Evolutionary conservation across 2,329 filamentous ascomycete species (phyloP), one percentile per base, ranked within the genome.

Genomic region (Trichoderma sp.): DNA sequence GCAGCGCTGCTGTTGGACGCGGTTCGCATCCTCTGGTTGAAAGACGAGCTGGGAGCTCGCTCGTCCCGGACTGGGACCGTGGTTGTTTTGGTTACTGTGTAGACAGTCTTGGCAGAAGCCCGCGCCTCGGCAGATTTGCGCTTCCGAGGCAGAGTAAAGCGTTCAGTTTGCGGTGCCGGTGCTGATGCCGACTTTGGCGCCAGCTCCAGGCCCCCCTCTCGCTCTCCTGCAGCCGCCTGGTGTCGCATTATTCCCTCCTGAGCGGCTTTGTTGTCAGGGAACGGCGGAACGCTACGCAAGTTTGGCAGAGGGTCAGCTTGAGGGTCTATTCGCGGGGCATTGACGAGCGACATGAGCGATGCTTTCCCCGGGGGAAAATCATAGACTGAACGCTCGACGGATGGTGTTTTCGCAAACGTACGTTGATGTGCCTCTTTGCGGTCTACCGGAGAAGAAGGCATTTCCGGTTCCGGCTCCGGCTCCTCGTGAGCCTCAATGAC

Each of bases 331-430:
- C 82, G 79, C 0, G 85, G 84, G 0, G 83, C 85, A 66, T 87
- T 83, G 66, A 89, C 82, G 6, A 89, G 82, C 3, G 86, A 89
- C 17, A 86, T 78, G 4, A 89, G 79, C 2, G 86, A 89, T 6
- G 82, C 83, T 50, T 85, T 83, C 69, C 82, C 78, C 67, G 85
- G 80, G 5, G 78, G 76, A 15, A 84, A 73, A 47, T 86, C 86
- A 71, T 83, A 84, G n/a, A 83, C 75, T 1, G 87, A 86, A 21
- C 85, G 86, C 15, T 89, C 86, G 47, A 85, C 82, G 0, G 86
- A 88, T 14, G 86, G 86, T 2, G 86, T 88, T 67, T 85, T 80
- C 14, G 85, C 81, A 72, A 82, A 87, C 68, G 78, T 77, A 30
- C 77, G 73, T 39, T 74, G 74, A 58, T 77, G 73, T 43, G 70